phyloP scores from a whole-genome alignment of 78 protist genomes.

The Dictyostelium intermedium region DNA sequence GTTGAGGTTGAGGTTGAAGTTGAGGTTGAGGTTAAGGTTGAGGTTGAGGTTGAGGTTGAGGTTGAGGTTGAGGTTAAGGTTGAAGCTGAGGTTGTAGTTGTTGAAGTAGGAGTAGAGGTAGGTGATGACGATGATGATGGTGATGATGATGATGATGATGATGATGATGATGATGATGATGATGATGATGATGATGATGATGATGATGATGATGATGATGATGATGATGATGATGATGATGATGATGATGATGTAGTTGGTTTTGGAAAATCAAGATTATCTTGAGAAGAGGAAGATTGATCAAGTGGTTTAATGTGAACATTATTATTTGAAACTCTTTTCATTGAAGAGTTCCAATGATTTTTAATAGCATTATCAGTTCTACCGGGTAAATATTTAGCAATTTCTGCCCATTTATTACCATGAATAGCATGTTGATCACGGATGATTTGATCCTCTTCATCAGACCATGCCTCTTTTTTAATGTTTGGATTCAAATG shows the following conservation, averaged over 20 bases:
- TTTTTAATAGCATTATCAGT: conserved; percentile 96
- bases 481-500: conserved; percentile 89
- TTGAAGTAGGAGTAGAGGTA: not conserved
- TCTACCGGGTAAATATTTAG: conserved; percentile 91
- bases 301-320: not conserved
- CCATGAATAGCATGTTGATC: conserved; percentile 85
- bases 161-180: not conserved
- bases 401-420: conserved; percentile 94
- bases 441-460: conserved; percentile 89
- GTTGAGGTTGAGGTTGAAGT: not conserved
- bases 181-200: not conserved
- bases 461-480: conserved; percentile 89
- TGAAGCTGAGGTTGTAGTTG: not conserved
- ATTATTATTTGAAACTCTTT: conserved; percentile 3
- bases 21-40: not conserved
- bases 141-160: not conserved
- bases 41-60: not conserved
- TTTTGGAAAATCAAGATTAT: not conserved
- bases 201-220: not conserved
- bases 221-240: not conserved
- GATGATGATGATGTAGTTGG: not conserved
- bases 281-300: not conserved
- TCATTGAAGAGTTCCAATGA: conserved; percentile 95
- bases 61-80: not conserved
- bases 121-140: too few relatives aligned